Evolutionary conservation across 2,329 filamentous ascomycete genomes (phyloP), one percentile per base, ranked within the genome.

Genomic region (Colletotrichum siamense): DNA sequence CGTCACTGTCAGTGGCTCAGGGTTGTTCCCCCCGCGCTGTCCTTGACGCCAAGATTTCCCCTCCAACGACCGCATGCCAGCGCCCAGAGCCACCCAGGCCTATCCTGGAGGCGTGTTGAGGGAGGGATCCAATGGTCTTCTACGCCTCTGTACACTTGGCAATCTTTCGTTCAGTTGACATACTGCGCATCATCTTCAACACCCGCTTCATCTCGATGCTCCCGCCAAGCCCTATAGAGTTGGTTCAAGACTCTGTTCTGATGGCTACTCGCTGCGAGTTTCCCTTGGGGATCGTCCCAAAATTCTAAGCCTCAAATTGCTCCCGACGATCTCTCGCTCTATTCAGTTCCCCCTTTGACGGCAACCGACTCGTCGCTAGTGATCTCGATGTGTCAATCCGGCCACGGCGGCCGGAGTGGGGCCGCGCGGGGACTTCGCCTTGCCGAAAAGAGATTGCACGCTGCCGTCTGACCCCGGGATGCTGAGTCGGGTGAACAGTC

Each of bases 371-470:
- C 9, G 2, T 55, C 13, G 32, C 44, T 61, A 16, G 3, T 26
- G 28, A 68, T 64, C 64, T 76, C 64, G 26, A 68, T 76, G 32
- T 49, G 44, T 44, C 73, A 73, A 69, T 64, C 26, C 64, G 73
- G 55, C 44, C 26, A 32, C 70, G 64, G 64, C 36, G 28, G 24
- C 49, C 39, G 68, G 59, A 34, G 59, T 69, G 70, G 70, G 65
- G 70, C 59, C 70, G 64, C 18, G 57, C 34, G 64, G 70, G 68
- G 73, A 16, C 30, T 24, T 64, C 9, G 12, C 57, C 39, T 67
- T 34, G 52, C 28, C 52, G 52, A 28, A 36, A 49, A 30, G 64
- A 73, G 28, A 69, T 69, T 73, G 59, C 18, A n/a, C 24, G 28
- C 44, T 39, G 30, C 62, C 69, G 68, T 62, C 36, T 24, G 13